Conservation (phyloP, 1,139 yeast genomes). For the Yamadazyma membranifaciens region DNA sequence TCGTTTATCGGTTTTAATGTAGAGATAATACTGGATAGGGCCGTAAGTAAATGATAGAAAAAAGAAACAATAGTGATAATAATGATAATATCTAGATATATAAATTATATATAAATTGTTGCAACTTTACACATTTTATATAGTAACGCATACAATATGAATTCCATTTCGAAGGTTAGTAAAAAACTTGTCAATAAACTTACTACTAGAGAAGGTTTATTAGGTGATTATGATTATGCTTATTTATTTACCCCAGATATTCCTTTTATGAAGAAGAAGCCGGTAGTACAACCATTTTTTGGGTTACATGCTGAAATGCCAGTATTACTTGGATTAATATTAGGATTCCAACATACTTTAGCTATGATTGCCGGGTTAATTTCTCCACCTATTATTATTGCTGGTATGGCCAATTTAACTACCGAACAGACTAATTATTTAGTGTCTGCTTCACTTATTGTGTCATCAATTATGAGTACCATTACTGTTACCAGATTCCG, state of each 20-base stretch:
- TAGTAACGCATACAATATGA: too few species aligned
- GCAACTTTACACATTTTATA: too few species aligned
- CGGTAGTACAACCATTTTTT: constrained; percentile 72
- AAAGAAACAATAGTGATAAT: too few species aligned
- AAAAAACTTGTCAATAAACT: constrained; percentile 28
- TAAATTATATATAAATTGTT: too few species aligned
- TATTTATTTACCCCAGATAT: constrained; percentile 74
- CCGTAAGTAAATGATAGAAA: too few species aligned
- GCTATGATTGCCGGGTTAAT: constrained; percentile 91
- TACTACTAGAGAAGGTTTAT: constrained; percentile 71
- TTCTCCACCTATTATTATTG: constrained; percentile 74
- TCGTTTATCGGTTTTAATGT: too few species aligned
- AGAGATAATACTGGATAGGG: too few species aligned
- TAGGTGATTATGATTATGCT: constrained; percentile 82
- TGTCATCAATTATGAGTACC: constrained; percentile 69
- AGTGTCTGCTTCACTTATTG: constrained; percentile 74
- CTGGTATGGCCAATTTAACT: constrained; percentile 57
- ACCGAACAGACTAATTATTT: constrained; percentile 57
- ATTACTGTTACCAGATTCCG: constrained; percentile 82
- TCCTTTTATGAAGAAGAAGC: constrained; percentile 57
- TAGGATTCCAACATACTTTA: constrained; percentile 84
- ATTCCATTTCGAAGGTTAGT: neutral
- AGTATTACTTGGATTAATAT: constrained; percentile 62
- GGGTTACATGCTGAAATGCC: constrained; percentile 82
- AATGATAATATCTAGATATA: too few species aligned